These are phyloP conservation scores for Aspergillus amoenus DNA, from an alignment of 2,329 filamentous ascomycete genomes.

Conservation along the genomic window DNA sequence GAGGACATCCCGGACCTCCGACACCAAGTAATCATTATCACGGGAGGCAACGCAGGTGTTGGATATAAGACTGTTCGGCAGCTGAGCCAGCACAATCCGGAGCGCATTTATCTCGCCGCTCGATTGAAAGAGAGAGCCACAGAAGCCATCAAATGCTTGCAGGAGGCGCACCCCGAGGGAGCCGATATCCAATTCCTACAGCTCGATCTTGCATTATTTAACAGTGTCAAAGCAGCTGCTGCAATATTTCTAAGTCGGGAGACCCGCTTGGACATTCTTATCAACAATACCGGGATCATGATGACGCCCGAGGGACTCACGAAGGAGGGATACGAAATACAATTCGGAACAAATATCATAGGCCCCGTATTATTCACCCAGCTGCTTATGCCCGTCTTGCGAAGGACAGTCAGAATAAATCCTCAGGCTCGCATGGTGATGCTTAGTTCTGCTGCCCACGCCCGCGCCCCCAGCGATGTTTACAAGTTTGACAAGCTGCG, in stretches of 20 bases:
- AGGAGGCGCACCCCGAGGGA: not conserved
- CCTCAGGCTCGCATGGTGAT: constrained; percentile 23
- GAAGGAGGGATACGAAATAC: constrained; percentile 30
- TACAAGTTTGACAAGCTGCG: constrained; percentile 20
- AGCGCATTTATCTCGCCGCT: constrained; percentile 4
- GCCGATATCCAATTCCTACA: not conserved
- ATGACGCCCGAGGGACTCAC: constrained; percentile 22
- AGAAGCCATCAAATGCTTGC: constrained; percentile 4
- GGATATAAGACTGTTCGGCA: constrained; percentile 45
- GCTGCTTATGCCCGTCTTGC: constrained; percentile 23
- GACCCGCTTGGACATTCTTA: constrained; percentile 27
- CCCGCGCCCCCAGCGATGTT: constrained; percentile 15
- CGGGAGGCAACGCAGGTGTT: constrained; percentile 50
- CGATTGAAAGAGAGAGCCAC: constrained; percentile 3
- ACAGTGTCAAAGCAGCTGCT: constrained; percentile 14
- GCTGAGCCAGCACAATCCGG: constrained; percentile 6
- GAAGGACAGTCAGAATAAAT: constrained; percentile 12
- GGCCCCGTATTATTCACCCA: constrained; percentile 28
- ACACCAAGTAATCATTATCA: constrained; percentile 45
- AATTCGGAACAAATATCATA: constrained; percentile 33
- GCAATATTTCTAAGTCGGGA: constrained; percentile 7
- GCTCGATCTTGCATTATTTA: constrained; percentile 17
- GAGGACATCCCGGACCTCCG: constrained; percentile 40
- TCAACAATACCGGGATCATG: constrained; percentile 34
- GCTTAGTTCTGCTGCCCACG: constrained; percentile 20